Base-by-base conservation (phyloP, 106 monocot genomes). In the Platanthera zijinensis region DNA sequence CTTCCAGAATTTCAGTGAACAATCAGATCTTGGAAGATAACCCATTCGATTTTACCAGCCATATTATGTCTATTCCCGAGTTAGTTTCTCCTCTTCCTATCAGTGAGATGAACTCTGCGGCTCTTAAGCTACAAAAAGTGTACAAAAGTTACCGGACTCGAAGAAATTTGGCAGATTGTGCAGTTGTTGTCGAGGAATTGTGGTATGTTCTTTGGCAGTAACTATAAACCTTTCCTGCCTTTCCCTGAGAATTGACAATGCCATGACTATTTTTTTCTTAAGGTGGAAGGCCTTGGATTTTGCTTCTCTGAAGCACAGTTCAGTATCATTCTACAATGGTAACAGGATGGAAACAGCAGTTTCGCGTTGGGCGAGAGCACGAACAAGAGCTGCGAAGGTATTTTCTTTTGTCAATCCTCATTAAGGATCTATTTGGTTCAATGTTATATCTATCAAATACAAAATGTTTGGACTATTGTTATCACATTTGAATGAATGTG, bases 121-220 rank as follows among this genome's bases (percentile, higher is more conserved):
- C 92, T 7, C 77, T 95, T 5, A 95, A 84, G 78, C 52, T 95
- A 32, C 95, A 95, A 81, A 95, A 95, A 63, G 89, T 95, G 45
- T 95, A 95, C 80, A 95, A 91, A 77, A 95, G 95, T 84, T 95
- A 89, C 71, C 68, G 95, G 50, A 95, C 89, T 30, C 25, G 95
- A 77, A 89, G 95, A 81, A 91, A 91, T 73, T 82, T 95, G 46
- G 95, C 95, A 5, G 95, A 95, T 84, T 95, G 95, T 13, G 95
- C 95, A 1, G 95, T 95, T 49, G 82, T 95, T 8, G 87, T 87
- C 22, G 95, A 95, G 77, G 89, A 95, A 80, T 83, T 87, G 52
- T 95, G 95, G 95, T 95, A 48, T 47, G 70, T 17, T 70, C 70
- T 47, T 70, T 32, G 2, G 75, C 67, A 52, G 10, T 10, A 74